Evolutionary conservation across 2,329 filamentous ascomycete genomes (phyloP).

Genomic region (Pseudogymnoascus sp.): DNA sequence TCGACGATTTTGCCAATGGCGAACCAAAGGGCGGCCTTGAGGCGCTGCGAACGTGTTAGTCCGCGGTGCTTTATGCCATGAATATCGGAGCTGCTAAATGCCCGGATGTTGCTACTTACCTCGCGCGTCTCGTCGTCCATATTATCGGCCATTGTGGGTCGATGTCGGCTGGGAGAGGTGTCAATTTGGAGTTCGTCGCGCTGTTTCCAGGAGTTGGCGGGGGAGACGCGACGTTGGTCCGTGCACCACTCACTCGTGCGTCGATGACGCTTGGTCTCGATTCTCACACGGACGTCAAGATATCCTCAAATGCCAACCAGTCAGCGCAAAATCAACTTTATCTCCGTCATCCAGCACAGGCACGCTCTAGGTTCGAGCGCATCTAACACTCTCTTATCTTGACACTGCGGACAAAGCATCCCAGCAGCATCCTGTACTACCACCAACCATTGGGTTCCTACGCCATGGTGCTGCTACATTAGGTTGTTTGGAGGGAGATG

Average conservation of each 20-base stretch:
- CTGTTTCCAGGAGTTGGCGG: not conserved
- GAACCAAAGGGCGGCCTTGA: constrained; percentile 80
- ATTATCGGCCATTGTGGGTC: constrained; percentile 24
- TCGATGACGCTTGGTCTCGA: not conserved
- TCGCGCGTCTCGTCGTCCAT: constrained; percentile 15
- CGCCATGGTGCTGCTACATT: not conserved
- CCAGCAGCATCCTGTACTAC: not conserved
- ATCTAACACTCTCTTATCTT: not conserved
- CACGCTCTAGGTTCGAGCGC: not conserved
- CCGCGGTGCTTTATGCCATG: not conserved
- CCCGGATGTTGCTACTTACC: not conserved
- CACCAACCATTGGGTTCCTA: not conserved
- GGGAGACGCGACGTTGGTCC: constrained; percentile 2
- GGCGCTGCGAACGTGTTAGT: constrained; percentile 43
- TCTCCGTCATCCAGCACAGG: not conserved
- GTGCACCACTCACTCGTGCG: not conserved
- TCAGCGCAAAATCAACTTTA: not conserved
- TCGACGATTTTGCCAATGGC: constrained; percentile 82
- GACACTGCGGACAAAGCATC: not conserved
- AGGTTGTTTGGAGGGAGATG: not conserved
- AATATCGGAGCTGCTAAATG: not conserved
- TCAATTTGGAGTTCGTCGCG: not conserved
- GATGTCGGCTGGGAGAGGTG: constrained; percentile 25
- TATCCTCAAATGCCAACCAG: not conserved
- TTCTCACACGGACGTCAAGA: not conserved